A percentile compares a stretch with the other conserved stretches of the same genome.
Evolutionary conservation across 257 asterid genomes (phyloP).

Genomic region (Nicotiana attenuata): DNA sequence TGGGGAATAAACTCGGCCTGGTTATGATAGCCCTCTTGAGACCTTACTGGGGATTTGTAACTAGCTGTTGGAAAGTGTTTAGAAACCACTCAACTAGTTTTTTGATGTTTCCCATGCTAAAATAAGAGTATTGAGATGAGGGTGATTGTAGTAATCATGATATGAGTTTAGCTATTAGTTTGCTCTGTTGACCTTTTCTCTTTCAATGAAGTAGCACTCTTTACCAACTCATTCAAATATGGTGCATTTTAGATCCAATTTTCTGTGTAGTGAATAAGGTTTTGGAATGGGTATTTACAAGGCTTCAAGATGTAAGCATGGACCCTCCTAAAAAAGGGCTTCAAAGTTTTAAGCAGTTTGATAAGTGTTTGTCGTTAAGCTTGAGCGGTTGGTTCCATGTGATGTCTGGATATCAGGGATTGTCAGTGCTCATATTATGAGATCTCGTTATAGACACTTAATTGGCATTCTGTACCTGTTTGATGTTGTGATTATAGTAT

Average conservation of each 20-base stretch:
- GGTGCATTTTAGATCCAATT: neutral
- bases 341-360: neutral
- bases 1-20: neutral
- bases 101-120: neutral
- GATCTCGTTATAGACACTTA: neutral
- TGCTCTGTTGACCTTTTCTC: constrained; percentile 3
- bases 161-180: neutral
- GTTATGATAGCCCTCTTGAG: neutral
- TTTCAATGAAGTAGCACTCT: neutral
- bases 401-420: neutral
- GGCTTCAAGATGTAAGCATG: neutral
- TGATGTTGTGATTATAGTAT: neutral
- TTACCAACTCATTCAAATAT: neutral
- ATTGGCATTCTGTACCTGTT: neutral
- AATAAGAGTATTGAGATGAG: neutral
- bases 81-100: neutral
- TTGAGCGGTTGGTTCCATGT: neutral
- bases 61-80: neutral
- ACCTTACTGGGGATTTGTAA: neutral
- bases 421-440: neutral
- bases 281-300: neutral
- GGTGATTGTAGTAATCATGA: neutral
- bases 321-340: neutral
- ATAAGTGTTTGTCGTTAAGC: neutral
- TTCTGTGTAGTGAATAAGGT: neutral